Percentiles rank a stretch among this genome's conserved stretches.
Conservation (phyloP, 768 basidiomycete species). For the Tulasnella sp. region DNA sequence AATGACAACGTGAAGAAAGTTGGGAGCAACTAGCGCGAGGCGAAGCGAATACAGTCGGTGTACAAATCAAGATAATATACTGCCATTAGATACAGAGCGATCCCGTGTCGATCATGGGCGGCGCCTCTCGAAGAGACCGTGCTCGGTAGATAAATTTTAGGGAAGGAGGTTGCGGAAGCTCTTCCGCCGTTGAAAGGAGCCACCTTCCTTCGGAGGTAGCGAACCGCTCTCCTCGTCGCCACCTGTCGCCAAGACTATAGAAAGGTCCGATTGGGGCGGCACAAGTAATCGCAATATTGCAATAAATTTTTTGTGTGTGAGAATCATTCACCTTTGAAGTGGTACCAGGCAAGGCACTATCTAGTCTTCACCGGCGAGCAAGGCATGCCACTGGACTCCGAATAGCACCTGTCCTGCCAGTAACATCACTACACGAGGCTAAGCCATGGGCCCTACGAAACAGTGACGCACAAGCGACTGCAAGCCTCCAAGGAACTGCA, state of each 20-base stretch:
- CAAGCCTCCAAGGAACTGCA: not conserved
- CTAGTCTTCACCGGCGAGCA: not conserved
- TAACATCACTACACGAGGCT: not conserved
- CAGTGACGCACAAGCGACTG: not conserved
- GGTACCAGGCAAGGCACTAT: no score
- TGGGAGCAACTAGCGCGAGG: no score
- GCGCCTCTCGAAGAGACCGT: slow-evolving; percentile 5
- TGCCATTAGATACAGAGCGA: no score
- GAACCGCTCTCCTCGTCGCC: slow-evolving; percentile 14
- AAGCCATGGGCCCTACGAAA: not conserved
- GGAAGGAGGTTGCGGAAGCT: slow-evolving; percentile 16
- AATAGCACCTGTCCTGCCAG: not conserved
- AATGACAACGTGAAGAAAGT: no score
- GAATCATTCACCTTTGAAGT: not conserved
- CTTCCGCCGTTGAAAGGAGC: slow-evolving; percentile 1
- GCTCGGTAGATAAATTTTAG: not conserved
- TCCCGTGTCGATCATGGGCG: not conserved
- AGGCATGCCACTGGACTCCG: not conserved
- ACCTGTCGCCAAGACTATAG: not conserved
- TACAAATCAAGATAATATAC: no score
- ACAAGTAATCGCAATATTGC: no score
- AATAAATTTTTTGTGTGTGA: not conserved
- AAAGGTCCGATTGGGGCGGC: no score
- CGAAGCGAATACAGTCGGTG: no score
- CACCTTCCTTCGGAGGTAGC: slow-evolving; percentile 13